These are phyloP conservation scores for Clavaria fumosa DNA, from an alignment of 768 basidiomycete species.

Conservation along the genomic window DNA sequence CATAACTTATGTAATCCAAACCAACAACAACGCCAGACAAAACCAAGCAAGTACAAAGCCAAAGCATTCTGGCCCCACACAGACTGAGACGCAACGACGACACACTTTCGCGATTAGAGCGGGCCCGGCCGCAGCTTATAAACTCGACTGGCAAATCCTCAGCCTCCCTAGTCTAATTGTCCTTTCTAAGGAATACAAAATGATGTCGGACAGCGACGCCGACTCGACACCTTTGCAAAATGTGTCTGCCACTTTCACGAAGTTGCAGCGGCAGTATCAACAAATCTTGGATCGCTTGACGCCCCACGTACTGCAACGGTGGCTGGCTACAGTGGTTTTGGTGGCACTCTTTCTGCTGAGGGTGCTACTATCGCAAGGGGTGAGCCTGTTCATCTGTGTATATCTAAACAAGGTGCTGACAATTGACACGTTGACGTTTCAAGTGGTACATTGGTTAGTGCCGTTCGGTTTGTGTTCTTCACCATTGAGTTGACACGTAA, in stretches of 20 bases:
- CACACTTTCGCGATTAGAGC: no score
- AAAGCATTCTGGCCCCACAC: no score
- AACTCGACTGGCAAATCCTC: no score
- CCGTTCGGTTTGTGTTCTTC: no score
- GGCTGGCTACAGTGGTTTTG: slow-evolving; percentile 63
- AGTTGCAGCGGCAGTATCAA: slow-evolving; percentile 68
- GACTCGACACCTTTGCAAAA: background rate
- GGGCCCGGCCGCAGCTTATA: no score
- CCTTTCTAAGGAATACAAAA: background rate
- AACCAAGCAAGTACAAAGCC: no score
- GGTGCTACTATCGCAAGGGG: slow-evolving; percentile 81
- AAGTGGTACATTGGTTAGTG: slow-evolving; percentile 92
- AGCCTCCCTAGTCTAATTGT: background rate
- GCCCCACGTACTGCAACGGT: slow-evolving; percentile 78
- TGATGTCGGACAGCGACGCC: background rate
- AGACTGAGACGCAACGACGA: no score
- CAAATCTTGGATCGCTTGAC: slow-evolving; percentile 84
- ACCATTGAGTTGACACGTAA: no score
- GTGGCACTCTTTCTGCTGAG: slow-evolving; percentile 67
- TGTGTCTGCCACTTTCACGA: slow-evolving; percentile 30
- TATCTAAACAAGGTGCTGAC: slow-evolving; percentile 4
- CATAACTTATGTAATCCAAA: no score
- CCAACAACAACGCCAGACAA: no score
- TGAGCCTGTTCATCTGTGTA: slow-evolving; percentile 27
- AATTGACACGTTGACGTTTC: slow-evolving; percentile 5